A percentile compares a stretch with the other conserved stretches of the same genome.
Conservation (phyloP, 257 asterid species). For the Solanum tarapatanum region DNA sequence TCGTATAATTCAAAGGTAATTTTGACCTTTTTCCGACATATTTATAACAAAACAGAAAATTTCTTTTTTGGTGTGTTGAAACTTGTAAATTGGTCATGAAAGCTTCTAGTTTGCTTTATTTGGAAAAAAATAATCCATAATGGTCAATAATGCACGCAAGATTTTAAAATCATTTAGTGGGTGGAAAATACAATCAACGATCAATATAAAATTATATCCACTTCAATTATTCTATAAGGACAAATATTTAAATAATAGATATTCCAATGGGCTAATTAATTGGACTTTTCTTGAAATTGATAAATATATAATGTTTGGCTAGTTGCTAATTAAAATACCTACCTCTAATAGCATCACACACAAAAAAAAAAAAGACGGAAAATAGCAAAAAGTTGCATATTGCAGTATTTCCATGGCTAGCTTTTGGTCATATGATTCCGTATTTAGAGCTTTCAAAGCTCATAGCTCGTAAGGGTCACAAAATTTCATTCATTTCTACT, state of each 20-base stretch:
- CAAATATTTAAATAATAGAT: neutral
- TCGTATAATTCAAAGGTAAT: no score
- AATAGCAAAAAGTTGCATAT: conserved; percentile 18
- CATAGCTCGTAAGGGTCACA: conserved; percentile 36
- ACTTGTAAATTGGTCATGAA: no score
- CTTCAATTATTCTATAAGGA: neutral
- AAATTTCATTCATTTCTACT: conserved; percentile 34
- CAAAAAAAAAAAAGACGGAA: neutral
- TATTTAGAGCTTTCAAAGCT: conserved; percentile 33
- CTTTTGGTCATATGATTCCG: conserved; percentile 56
- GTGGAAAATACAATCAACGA: neutral
- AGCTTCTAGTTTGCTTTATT: no score
- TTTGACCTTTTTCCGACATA: no score
- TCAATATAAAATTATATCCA: neutral
- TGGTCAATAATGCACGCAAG: no score
- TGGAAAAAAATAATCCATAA: no score
- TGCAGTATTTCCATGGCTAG: conserved; percentile 57
- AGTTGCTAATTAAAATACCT: neutral
- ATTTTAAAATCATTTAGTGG: neutral
- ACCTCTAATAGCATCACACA: neutral
- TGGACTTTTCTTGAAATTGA: neutral
- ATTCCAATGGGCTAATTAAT: neutral
- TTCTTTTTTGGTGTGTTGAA: no score
- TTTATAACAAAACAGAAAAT: no score
- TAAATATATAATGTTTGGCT: neutral